These are phyloP conservation scores for Prinsepia uniflora DNA, from an alignment of 306 rosid genomes.

Conservation along the genomic window DNA sequence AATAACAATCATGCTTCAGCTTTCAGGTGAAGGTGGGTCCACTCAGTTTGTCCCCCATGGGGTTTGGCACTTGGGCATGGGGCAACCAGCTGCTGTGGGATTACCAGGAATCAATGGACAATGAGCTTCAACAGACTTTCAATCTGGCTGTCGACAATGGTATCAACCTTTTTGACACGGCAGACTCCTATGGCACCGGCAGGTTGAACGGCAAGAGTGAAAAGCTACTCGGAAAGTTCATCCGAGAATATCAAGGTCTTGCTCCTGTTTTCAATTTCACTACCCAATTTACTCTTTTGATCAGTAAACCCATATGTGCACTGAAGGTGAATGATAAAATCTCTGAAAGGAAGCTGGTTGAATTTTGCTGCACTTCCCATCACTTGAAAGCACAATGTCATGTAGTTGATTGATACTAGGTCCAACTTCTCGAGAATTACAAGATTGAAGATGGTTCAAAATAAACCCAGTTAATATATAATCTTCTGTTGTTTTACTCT, in stretches of 20 bases:
- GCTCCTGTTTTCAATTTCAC: background rate
- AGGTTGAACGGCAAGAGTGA: conserved; percentile 87
- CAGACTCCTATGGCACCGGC: conserved; percentile 94
- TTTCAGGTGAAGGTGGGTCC: conserved; percentile 83
- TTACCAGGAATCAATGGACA: conserved; percentile 77
- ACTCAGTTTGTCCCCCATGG: conserved; percentile 84
- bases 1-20: background rate
- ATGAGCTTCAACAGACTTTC: conserved; percentile 72
- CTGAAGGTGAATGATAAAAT: background rate
- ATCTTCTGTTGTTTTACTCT: background rate
- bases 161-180: conserved; percentile 85
- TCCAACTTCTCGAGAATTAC: no score
- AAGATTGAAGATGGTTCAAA: background rate
- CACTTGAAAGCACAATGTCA: background rate
- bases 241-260: conserved; percentile 63
- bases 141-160: conserved; percentile 70
- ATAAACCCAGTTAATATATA: background rate
- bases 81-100: conserved; percentile 96
- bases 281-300: background rate
- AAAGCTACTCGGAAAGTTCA: conserved; percentile 75
- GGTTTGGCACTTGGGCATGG: conserved; percentile 99
- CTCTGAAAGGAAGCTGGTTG: no score
- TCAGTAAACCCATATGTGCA: background rate
- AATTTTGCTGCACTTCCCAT: no score
- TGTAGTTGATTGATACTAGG: background rate